Evolutionary conservation across 2,329 filamentous ascomycete genomes (phyloP), one percentile per base, ranked within the genome.

Genomic region (Phyllosticta paracitricarpa): DNA sequence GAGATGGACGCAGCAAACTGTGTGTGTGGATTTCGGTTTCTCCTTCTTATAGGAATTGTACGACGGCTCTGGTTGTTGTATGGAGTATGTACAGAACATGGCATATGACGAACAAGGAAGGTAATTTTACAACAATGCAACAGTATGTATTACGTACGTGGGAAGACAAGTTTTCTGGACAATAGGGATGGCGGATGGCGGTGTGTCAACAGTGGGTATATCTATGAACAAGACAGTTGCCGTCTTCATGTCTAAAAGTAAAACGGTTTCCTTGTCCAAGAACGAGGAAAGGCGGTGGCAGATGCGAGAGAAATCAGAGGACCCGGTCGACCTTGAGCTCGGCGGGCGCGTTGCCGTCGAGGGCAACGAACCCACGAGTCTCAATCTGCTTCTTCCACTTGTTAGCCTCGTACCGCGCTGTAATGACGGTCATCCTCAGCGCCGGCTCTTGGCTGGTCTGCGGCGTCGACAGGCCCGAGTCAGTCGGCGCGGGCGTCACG

Each of bases 381-480:
- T 89, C 85, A 14, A 91, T 77, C 71, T 82, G 84, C 78, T 88
- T 91, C 73, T 85, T 87, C 89, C 89, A 93, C 73, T 87, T 89
- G 24, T 78, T 83, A 65, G 86, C 86, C 76, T 91, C 89, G 64
- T 86, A 88, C 48, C 86, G 81, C 3, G 86, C 89, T 24, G 90
- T 77, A 12, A 93, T 87, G 62, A 93, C 78, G 0, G 89, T 92
- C 84, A 92, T 87, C 59, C 88, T 80, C 65, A 91, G 72, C 17
- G 80, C 75, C 1, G 79, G 73, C 55, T 87, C 77, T 40, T 78
- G 75, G 40, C 84, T 80, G 17, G 61, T 57, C n/a, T 64, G 54
- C 10, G 66, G 66, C 9, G 58, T 69, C n/a, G 67, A 67, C 55
- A 61, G 60, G 54, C 64, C 69, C 48, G 64, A 69, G 14, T 62